phyloP scores from a whole-genome alignment of 805 yeast genomes.

The Kregervanrija pseudodelftensis region DNA sequence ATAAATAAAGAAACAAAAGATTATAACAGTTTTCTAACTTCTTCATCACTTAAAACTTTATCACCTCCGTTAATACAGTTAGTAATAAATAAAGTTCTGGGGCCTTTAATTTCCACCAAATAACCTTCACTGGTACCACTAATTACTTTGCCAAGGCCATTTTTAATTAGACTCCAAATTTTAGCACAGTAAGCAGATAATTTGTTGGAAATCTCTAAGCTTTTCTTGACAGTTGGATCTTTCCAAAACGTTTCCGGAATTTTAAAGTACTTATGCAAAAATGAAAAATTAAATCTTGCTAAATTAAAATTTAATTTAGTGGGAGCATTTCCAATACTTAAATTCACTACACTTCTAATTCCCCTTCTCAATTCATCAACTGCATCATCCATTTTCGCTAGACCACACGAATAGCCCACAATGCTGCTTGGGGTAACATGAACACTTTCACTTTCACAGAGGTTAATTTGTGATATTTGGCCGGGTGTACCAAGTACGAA shows the following conservation, averaged over 20 bases:
- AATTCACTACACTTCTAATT: slow-evolving; percentile 16
- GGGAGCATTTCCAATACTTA: slow-evolving; percentile 20
- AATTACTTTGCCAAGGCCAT: slow-evolving; percentile 7
- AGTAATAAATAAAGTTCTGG: slow-evolving; percentile 24
- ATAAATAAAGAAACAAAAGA: not conserved
- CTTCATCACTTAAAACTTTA: slow-evolving; percentile 17
- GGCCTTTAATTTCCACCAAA: slow-evolving; percentile 25
- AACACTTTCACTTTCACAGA: slow-evolving; percentile 32
- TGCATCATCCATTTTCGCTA: not conserved
- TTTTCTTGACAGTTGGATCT: slow-evolving; percentile 1
- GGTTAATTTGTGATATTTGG: slow-evolving; percentile 30
- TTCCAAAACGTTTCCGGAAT: not conserved
- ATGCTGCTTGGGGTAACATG: slow-evolving; percentile 33
- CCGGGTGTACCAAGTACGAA: slow-evolving; percentile 34
- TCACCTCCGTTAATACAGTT: slow-evolving; percentile 22
- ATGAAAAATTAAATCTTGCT: not conserved
- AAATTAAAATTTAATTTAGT: not conserved
- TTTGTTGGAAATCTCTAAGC: not conserved
- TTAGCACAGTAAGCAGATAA: not conserved
- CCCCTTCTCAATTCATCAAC: slow-evolving; percentile 7
- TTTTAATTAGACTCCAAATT: not conserved
- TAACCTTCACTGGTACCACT: slow-evolving; percentile 18
- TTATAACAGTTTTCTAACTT: slow-evolving; percentile 14
- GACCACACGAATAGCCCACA: slow-evolving; percentile 28
- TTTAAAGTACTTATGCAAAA: not conserved